Conservation (phyloP, 1,139 yeast genomes). For the Pichia sp. region DNA sequence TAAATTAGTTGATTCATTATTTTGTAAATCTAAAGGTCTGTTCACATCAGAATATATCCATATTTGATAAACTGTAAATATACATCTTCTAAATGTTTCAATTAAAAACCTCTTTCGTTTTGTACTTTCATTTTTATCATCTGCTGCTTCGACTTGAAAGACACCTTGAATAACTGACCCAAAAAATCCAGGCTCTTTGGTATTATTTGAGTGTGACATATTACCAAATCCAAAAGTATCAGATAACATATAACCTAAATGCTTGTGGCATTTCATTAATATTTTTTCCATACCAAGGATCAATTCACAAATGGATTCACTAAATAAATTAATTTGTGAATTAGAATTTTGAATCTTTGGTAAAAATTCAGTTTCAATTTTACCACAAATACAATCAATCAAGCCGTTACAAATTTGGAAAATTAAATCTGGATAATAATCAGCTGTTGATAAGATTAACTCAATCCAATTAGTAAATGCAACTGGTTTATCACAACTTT, state of each 20-base stretch:
- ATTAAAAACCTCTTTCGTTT: slow-evolving; percentile 51
- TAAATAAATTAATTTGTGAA: slow-evolving; percentile 29
- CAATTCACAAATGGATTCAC: slow-evolving; percentile 45
- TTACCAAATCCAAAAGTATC: slow-evolving; percentile 26
- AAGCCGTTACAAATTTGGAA: slow-evolving; percentile 47
- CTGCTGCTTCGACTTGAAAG: slow-evolving; percentile 71
- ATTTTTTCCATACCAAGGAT: slow-evolving; percentile 64
- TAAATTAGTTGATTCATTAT: neutral
- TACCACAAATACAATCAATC: slow-evolving; percentile 45
- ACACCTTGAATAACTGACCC: slow-evolving; percentile 70
- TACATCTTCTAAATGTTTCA: slow-evolving; percentile 58
- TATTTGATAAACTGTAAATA: slow-evolving; percentile 48
- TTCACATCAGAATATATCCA: slow-evolving; percentile 73
- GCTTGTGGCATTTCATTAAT: slow-evolving; percentile 57
- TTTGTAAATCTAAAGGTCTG: no score
- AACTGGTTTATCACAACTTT: slow-evolving; percentile 18
- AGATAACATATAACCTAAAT: slow-evolving; percentile 29
- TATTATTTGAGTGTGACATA: neutral
- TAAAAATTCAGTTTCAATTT: slow-evolving; percentile 30
- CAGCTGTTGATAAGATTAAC: slow-evolving; percentile 20
- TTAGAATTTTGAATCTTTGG: neutral
- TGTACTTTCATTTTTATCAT: slow-evolving; percentile 48
- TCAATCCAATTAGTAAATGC: slow-evolving; percentile 26
- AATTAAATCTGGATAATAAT: slow-evolving; percentile 30
- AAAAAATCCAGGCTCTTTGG: slow-evolving; percentile 4